Evolutionary conservation across 2,329 filamentous ascomycete species (phyloP).

Genomic region (Aspergillus japonicus): DNA sequence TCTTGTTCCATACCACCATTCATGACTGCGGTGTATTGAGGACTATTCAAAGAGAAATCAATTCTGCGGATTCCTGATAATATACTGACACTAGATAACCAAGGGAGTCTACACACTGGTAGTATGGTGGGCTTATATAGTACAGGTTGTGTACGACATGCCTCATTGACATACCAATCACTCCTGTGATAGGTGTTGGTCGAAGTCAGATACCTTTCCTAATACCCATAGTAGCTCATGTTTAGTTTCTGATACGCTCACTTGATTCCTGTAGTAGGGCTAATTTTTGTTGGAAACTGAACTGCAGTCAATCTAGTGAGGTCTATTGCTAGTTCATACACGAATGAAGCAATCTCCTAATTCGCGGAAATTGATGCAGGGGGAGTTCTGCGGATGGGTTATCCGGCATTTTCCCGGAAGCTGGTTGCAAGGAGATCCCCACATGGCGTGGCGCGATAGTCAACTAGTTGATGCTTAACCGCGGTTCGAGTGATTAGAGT

Average conservation of each 20-base stretch:
- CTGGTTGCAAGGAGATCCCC: background rate
- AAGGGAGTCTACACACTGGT: background rate
- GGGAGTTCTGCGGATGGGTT: background rate
- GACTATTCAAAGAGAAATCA: background rate
- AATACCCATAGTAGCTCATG: background rate
- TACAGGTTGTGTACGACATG: background rate
- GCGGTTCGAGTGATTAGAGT: background rate
- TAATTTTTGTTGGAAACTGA: background rate
- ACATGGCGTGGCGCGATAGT: background rate
- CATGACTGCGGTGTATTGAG: background rate
- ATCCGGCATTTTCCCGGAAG: background rate
- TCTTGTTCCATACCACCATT: background rate
- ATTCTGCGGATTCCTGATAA: background rate
- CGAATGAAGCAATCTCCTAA: background rate
- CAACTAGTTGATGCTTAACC: background rate
- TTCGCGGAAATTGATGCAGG: background rate
- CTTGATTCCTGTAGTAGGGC: background rate
- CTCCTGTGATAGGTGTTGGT: background rate
- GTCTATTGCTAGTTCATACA: background rate
- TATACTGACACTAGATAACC: background rate
- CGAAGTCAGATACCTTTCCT: background rate
- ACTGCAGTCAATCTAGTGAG: background rate
- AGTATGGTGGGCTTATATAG: background rate
- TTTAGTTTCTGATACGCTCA: background rate
- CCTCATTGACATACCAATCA: background rate